Evolutionary conservation across 345 rosid species (phyloP), one percentile per base, ranked within the genome.

Genomic region (Euphorbia pulcherrima): DNA sequence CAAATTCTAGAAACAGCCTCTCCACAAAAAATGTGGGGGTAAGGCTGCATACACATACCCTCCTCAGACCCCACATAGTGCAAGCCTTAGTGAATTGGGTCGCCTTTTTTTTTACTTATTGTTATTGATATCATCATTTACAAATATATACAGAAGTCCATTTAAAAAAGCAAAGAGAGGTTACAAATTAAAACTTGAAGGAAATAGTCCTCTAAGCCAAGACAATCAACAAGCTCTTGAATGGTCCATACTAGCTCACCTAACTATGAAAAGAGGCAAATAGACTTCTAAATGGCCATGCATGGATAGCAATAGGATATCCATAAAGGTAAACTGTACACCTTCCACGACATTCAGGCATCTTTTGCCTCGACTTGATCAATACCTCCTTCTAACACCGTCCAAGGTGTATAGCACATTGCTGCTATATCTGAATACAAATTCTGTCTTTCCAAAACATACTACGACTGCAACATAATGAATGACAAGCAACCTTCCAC

Each of bases 321-420:
- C 59, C 59, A 52, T 9, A 50, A 29, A 10, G 35, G 33, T 65
- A 20, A 53, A 48, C 48, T 65, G 59, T 50, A 14, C 54, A 50
- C 54, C 54, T n/a, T 3, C 54, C 54, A 50, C 2, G 3, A 39
- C 44, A 39, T 33, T 33, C 37, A 33, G 37, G 37, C 37, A 33
- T 33, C 37, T 33, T n/a, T 33, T 33, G 37, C 37, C 37, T 7
- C 37, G 37, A 33, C 37, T 33, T 33, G 37, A 33, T 33, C 37
- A 33, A 33, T 33, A 7, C 44, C 44, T 39, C 44, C 44, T 6
- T 6, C 6, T 12, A 39, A 39, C 44, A 12, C 44, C 44, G 44
- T 1, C 44, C 44, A 39, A 39, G 44, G 44, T 39, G 44, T 39
- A 39, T 39, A 39, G 44, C 44, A 39, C 67, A 44, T 28, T 1